Conservation (phyloP, 2,329 filamentous ascomycete genomes). For the Helotiales sp. region DNA sequence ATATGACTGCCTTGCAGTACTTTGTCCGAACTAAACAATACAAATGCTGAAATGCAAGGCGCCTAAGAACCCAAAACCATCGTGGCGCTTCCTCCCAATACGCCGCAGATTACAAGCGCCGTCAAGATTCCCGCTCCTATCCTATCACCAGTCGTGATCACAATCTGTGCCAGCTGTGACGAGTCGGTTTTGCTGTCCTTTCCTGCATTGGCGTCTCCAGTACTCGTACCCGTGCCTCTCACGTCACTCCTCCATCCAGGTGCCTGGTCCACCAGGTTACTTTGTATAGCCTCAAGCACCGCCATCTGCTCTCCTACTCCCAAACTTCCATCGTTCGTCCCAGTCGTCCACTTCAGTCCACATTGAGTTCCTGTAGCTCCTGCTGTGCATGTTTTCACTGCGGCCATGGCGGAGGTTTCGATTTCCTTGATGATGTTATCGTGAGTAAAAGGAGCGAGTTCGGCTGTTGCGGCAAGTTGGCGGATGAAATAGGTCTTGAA, state of each 20-base stretch:
- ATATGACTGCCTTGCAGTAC: conserved; percentile 1
- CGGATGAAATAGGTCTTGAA: conserved; percentile 67
- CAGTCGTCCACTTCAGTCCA: conserved; percentile 63
- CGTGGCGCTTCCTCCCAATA: conserved; percentile 30
- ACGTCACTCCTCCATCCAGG: conserved; percentile 41
- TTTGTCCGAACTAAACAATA: not conserved
- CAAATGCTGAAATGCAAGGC: conserved; percentile 1
- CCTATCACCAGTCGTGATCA: conserved; percentile 46
- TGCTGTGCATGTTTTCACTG: conserved; percentile 61
- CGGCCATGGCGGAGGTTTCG: conserved; percentile 57
- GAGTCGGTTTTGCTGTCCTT: conserved; percentile 5
- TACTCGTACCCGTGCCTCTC: conserved; percentile 51
- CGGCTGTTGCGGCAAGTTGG: conserved; percentile 65
- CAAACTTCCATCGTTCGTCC: conserved; percentile 57
- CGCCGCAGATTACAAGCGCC: conserved; percentile 38
- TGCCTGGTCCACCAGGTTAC: conserved; percentile 45
- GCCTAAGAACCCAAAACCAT: conserved; percentile 10
- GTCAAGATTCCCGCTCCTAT: conserved; percentile 51
- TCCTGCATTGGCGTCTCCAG: conserved; percentile 36
- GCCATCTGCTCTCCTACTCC: conserved; percentile 76
- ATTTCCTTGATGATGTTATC: conserved; percentile 58
- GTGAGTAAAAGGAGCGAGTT: conserved; percentile 65
- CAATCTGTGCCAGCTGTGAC: conserved; percentile 20
- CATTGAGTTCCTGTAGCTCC: conserved; percentile 63
- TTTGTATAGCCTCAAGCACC: conserved; percentile 64